Evolutionary conservation across 306 rosid genomes (phyloP).

Genomic region (Rubus idaeus): DNA sequence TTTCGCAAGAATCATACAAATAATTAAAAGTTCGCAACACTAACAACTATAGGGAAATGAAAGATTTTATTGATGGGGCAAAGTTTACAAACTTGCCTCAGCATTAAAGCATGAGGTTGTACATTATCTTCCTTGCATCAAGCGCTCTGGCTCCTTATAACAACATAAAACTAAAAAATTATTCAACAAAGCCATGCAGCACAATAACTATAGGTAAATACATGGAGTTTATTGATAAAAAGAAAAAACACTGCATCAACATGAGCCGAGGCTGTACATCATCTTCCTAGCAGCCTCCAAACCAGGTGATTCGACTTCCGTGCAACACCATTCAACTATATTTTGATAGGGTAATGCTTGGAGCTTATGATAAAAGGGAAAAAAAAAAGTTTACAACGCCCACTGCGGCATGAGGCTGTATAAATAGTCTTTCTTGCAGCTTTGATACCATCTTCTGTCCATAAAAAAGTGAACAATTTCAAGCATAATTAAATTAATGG

Average conservation of each 20-base stretch:
- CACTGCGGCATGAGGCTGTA: constrained; percentile 8
- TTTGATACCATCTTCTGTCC: constrained; percentile 70
- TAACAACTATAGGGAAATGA: neutral
- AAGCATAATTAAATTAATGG: constrained; percentile 8
- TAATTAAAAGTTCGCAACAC: neutral
- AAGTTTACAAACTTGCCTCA: constrained; percentile 14
- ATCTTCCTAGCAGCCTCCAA: constrained; percentile 37
- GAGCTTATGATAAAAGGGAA: neutral
- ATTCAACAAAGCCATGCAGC: neutral
- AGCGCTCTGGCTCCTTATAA: neutral
- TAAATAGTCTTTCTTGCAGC: constrained; percentile 22
- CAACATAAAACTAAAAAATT: neutral
- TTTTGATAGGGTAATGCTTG: neutral
- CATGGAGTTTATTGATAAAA: neutral
- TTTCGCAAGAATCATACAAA: neutral
- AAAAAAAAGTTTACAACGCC: constrained; percentile 9
- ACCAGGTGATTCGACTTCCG: constrained; percentile 72
- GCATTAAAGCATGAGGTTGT: neutral
- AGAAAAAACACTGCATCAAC: neutral
- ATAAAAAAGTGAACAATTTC: constrained; percentile 5
- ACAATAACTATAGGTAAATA: neutral
- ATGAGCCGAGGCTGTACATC: constrained; percentile 24
- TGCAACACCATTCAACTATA: neutral
- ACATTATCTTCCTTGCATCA: neutral
- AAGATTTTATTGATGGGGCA: neutral